Evolutionary conservation across 305 asterid genomes (phyloP), one percentile per base, ranked within the genome.

Genomic region (Fraxinus platypoda): DNA sequence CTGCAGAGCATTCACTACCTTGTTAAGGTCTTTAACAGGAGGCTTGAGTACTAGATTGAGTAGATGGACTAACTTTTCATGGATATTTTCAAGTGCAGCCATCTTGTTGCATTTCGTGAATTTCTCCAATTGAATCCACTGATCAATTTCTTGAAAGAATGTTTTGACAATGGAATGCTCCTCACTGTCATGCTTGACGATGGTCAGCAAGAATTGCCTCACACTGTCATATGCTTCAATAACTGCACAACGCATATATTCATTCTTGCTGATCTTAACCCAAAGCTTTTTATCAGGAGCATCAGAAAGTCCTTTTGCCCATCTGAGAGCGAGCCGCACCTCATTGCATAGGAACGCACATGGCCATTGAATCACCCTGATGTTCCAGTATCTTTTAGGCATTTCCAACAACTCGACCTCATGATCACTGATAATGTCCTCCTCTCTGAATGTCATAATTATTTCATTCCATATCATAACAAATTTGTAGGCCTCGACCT

Each of bases 401-500:
- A 96, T 90, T 91, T 94, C 98, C 89, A 96, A 87, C 79, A 93
- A 88, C 89, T 94, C 99, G 79, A 96, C 94, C 91, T 96, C 99
- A 25, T 85, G 95, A 84, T 94, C 98, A 89, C 87, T 88, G 64
- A 96, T 59, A 34, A 93, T 92, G 89, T 96, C 98, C 87, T 96
- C 99, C 90, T 96, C 99, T 87, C 99, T 90, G 85, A 96, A 96
- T 68, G 85, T 90, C 80, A 82, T 83, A 83, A 96, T 94, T 74
- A 96, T 89, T 89, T 94, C 98, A 87, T 96, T 96, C 99, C 99
- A 96, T 85, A 96, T 93, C 90, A 92, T 87, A 77, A 98, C 97
- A 89, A 96, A 96, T 91, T 96, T 96, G 85, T 89, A 89, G 43
- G 98, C 95, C 90, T 96, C 97, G 70, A 91, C 97, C 91, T 96